Evolutionary conservation across 202 grass and related monocot species (phyloP), one percentile per base, ranked within the genome.

Genomic region (Brachypodium distachyon): DNA sequence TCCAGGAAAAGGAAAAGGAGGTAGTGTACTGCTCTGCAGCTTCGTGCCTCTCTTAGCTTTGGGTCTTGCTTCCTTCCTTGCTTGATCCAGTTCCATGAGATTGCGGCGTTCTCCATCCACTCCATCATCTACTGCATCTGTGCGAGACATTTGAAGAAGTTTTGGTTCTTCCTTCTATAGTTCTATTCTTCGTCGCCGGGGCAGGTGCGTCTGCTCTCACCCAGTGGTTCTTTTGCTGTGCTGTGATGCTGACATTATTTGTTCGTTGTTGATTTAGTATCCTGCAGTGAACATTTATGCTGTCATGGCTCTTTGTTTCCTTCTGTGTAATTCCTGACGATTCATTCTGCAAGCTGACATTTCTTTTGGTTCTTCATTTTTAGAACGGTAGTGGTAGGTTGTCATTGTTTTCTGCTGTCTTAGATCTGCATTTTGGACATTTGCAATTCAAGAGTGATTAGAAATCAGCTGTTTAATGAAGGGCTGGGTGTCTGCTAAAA

Each of bases 21-120:
- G 39, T 46, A 14, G 2, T 3, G 1, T 11, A 44, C 46, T 7
- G 43, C 72, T 9, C 72, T 54, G 63, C 78, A 75, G 70, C 74
- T 63, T 54, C 56, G 48, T 66, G 41, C 51, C 61, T 85, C 16
- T 40, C 16, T 40, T 79, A 12, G 33, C 53, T 40, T 83, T 72
- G 55, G 55, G 62, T 4, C 23, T 67, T 4, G 57, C 38, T 82
- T 27, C 69, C 74, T 80, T 74, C 58, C 17, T 54, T 61, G 10
- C 58, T 56, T 49, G 17, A n/a, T 73, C 60, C 37, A 23, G 22
- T 26, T 62, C 71, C 62, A 28, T 77, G 32, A 27, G 47, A 6
- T 19, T 39, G 76, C 34, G 74, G 57, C 69, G n/a, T 81, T 43
- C 70, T 23, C 41, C 70, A 4, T 63, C 57, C 16, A 6, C 34